A percentile compares a stretch with the other conserved stretches of the same genome.
Evolutionary conservation across 768 basidiomycete species (phyloP).

Genomic region (Lactifluus volemus): DNA sequence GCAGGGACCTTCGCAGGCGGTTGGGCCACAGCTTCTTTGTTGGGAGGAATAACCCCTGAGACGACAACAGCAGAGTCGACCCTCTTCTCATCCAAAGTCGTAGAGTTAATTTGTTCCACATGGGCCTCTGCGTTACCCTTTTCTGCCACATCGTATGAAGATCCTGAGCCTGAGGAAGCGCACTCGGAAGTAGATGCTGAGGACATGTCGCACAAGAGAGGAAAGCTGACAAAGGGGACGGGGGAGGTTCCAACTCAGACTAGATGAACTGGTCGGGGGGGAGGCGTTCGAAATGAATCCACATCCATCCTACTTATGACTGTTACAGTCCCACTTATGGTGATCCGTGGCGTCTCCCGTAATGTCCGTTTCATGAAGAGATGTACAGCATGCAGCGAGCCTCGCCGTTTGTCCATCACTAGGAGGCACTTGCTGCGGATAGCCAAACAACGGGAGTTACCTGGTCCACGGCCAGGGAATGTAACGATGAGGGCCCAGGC

Average conservation of each 20-base stretch:
- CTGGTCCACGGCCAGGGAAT: slow-evolving; percentile 8
- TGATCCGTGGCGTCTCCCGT: background rate
- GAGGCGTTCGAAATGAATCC: background rate
- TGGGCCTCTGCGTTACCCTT: slow-evolving; percentile 23
- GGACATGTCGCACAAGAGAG: slow-evolving; percentile 20
- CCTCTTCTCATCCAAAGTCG: slow-evolving; percentile 20
- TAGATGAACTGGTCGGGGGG: background rate
- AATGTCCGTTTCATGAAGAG: background rate
- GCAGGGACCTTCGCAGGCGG: slow-evolving; percentile 31
- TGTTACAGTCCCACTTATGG: slow-evolving; percentile 11
- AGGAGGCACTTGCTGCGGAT: background rate
- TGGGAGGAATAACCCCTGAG: slow-evolving; percentile 30
- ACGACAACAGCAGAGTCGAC: background rate
- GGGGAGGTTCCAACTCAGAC: background rate
- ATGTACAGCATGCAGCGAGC: background rate
- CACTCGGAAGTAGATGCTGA: slow-evolving; percentile 16
- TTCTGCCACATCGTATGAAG: slow-evolving; percentile 25
- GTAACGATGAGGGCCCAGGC: background rate
- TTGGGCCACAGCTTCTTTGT: slow-evolving; percentile 25
- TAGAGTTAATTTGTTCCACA: background rate
- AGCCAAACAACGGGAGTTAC: slow-evolving; percentile 2
- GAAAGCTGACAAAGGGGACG: background rate
- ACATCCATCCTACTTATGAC: slow-evolving; percentile 12
- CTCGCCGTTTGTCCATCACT: background rate
- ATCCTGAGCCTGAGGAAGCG: background rate